Conservation (phyloP, 768 basidiomycete species). For the Dictyophora rubrovolvata region DNA sequence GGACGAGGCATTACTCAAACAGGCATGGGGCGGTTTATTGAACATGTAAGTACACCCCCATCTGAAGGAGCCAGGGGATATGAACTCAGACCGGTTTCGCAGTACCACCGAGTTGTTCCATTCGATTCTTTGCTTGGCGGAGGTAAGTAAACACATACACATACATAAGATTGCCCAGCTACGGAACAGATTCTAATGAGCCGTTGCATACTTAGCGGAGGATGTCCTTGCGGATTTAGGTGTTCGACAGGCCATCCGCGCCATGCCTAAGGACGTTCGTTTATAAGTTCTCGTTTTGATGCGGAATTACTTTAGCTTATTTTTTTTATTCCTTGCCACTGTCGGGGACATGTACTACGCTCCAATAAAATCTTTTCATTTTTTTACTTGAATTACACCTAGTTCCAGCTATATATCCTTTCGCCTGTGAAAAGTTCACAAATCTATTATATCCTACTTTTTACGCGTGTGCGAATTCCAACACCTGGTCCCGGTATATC, state of each 20-base stretch:
- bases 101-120: conserved; percentile 77
- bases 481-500: conserved; percentile 12
- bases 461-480: conserved; percentile 9
- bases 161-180: background rate
- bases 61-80: conserved; percentile 14
- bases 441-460: background rate
- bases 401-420: no score
- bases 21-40: conserved; percentile 70
- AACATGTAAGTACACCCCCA: conserved; percentile 33
- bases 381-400: background rate
- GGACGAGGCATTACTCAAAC: conserved; percentile 76
- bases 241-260: conserved; percentile 67
- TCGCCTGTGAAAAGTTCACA: background rate
- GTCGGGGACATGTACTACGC: background rate
- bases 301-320: no score
- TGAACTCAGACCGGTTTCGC: conserved; percentile 22
- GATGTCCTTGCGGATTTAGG: conserved; percentile 72
- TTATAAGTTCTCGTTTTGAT: no score
- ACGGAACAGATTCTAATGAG: background rate
- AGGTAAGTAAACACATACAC: conserved; percentile 22
- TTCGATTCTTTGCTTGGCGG: conserved; percentile 79
- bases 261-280: conserved; percentile 60
- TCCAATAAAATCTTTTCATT: background rate
- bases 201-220: conserved; percentile 37
- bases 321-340: background rate